A percentile compares a stretch with the other conserved stretches of the same genome.
Evolutionary conservation across 192 early-diverging fungal genomes (phyloP).

Genomic region (Geranomyces variabilis): DNA sequence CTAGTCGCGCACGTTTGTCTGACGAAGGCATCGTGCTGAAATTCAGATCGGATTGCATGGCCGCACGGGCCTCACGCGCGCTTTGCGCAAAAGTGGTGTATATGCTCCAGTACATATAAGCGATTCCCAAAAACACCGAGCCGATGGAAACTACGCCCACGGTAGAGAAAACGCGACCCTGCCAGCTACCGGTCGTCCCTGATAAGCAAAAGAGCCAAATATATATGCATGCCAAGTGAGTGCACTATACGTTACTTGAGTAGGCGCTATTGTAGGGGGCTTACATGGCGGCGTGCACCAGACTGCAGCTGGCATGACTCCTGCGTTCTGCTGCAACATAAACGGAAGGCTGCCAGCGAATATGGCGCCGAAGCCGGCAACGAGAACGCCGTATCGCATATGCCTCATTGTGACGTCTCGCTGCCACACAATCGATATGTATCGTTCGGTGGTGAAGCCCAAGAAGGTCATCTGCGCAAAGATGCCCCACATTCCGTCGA

Average conservation of each 20-base stretch:
- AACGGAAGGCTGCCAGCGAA: not conserved
- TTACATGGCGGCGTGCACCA: constrained; percentile 12
- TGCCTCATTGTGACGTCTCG: constrained; percentile 1
- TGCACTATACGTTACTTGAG: too few species aligned
- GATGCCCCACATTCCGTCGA: constrained; percentile 19
- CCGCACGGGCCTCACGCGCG: not conserved
- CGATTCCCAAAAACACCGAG: not conserved
- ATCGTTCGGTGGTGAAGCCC: constrained; percentile 14
- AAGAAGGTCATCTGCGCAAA: constrained; percentile 5
- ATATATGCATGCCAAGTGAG: too few species aligned
- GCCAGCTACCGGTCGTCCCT: constrained; percentile 3
- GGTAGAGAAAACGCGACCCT: not conserved
- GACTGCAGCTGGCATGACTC: not conserved
- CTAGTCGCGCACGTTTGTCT: too few species aligned
- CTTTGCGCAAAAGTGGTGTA: not conserved
- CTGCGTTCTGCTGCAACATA: not conserved
- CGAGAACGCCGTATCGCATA: not conserved
- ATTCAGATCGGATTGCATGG: not conserved
- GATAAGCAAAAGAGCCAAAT: too few species aligned
- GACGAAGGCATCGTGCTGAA: constrained; percentile 12
- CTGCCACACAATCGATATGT: constrained; percentile 7
- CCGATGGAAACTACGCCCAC: constrained; percentile 3
- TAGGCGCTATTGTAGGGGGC: too few species aligned
- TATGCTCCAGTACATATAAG: constrained; percentile 15
- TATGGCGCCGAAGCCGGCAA: not conserved